Evolutionary conservation across 23 red algal species (phyloP).

Genomic region (Agarophyton chilense): DNA sequence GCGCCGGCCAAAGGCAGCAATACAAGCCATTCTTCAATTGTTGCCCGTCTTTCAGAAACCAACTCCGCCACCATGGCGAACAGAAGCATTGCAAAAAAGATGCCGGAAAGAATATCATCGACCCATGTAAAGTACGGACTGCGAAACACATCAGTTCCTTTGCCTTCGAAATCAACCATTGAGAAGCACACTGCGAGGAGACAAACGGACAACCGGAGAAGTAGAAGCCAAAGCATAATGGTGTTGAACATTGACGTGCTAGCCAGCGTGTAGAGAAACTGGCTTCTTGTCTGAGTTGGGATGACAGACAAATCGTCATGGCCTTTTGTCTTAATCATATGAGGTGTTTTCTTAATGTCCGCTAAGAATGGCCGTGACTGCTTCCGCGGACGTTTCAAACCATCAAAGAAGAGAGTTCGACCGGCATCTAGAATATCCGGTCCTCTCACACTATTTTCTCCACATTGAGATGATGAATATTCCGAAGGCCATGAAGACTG

Average conservation of each 20-base stretch:
- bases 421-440: constrained; percentile 7
- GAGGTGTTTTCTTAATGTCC: constrained; percentile 28
- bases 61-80: background rate
- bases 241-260: constrained; percentile 36
- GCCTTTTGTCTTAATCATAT: background rate
- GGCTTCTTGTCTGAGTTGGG: constrained; percentile 36
- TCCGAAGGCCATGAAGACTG: background rate
- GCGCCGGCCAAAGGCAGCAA: constrained; percentile 21
- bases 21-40: constrained; percentile 29
- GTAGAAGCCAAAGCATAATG: constrained; percentile 11
- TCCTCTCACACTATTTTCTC: background rate
- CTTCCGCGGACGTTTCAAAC: constrained; percentile 6
- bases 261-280: constrained; percentile 23
- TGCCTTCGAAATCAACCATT: background rate
- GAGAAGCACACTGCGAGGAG: background rate
- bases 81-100: constrained; percentile 17
- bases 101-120: background rate
- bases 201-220: constrained; percentile 3
- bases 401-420: constrained; percentile 2
- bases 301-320: constrained; percentile 22
- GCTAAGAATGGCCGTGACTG: constrained; percentile 3
- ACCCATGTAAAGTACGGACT: background rate
- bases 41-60: constrained; percentile 6
- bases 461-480: background rate
- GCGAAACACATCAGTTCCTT: constrained; percentile 31